Evolutionary conservation across 2,329 filamentous ascomycete species (phyloP), one percentile per base, ranked within the genome.

Genomic region (Cryphonectria japonica): DNA sequence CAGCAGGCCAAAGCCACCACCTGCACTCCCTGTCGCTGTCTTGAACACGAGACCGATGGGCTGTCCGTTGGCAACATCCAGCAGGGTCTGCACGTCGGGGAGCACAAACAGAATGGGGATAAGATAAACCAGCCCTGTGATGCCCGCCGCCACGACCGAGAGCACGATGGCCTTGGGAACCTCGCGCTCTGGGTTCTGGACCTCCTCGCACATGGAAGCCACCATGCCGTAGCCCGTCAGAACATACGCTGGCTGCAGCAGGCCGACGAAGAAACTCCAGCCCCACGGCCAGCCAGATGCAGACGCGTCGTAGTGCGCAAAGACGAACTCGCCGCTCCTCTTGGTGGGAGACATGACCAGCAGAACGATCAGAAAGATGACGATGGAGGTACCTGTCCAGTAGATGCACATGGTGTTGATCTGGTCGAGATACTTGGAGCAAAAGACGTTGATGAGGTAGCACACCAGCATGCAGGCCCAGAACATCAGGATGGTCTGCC

Each of bases 1-100:
- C 19, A 94, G 84, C 7, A 95, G 84, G 0, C 90, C 92, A 74
- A 95, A 94, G 0, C 92, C 93, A 34, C 92, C 93, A 6, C 84
- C 89, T 1, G 90, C 85, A 29, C 91, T 92, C 1, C 92, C 92
- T 0, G 92, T 94, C 13, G 90, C 92, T 0, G 84, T 89, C 81
- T 93, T 93, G 85, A 95, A 95, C 43, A 95, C 82, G 4, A 91
- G 83, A 11, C 91, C 92, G 73, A 95, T 92, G 1, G 93, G 92
- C 76, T 95, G 93, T 11, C 90, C 91, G 76, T 89, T 93, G 32
- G 91, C 86, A 19, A 92, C 91, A 2, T 81, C 79, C 39, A 93
- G 87, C 22, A 95, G 86, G 63, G 83, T 80, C 73, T 88, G 76
- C 8, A 94, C 86, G 66, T 92, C 86, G 0, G 92, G 92, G 39